Evolutionary conservation across 1,139 yeast species (phyloP), one percentile per base, ranked within the genome.

Genomic region (Oligophagozyma castellii): DNA sequence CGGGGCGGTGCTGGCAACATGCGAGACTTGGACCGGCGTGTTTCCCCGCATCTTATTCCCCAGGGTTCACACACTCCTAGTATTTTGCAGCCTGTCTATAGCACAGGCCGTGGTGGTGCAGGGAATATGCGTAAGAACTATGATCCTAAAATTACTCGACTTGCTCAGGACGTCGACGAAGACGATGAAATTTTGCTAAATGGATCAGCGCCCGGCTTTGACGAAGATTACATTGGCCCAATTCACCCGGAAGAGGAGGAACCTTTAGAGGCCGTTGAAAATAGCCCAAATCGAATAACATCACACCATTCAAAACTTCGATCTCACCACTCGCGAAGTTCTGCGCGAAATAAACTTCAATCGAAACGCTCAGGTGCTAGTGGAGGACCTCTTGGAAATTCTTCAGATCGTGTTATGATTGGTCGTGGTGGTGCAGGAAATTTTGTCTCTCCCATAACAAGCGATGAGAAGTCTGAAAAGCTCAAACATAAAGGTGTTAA

Each of bases 1-100:
- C 63, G 92, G 28, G 92, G 92, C 7, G 89, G 92, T 4, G 79
- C 80, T 1, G 89, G 89, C 5, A 78, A 78, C 48, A 71, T 78
- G 33, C 61, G 66, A 39, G 41, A 60, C 1, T 57, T 71, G 6
- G 47, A 44, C 24, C 51, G 59, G 24, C 50, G 59, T 22, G 71
- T 73, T 5, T 63, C 71, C 7, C 77, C 77, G 3, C 65, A 61
- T 31, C 50, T 69, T 22, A 67, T 64, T 2, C 69, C 72, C 4
- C 73, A 70, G 43, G 81, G 80, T 2, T 67, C 75, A 16, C 70
- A 65, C 37, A 69, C 78, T 13, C 89, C 86, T 13, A 67, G 60
- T 40, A 58, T 77, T 31, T 56, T 63, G 29, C 69, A 71, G 22
- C 66, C 69, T 16, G 65, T 67, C 21, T 70, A 72, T 42, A 66